phyloP scores from a whole-genome alignment of 177 flowering plant genomes.

The Vitis hybrid region DNA sequence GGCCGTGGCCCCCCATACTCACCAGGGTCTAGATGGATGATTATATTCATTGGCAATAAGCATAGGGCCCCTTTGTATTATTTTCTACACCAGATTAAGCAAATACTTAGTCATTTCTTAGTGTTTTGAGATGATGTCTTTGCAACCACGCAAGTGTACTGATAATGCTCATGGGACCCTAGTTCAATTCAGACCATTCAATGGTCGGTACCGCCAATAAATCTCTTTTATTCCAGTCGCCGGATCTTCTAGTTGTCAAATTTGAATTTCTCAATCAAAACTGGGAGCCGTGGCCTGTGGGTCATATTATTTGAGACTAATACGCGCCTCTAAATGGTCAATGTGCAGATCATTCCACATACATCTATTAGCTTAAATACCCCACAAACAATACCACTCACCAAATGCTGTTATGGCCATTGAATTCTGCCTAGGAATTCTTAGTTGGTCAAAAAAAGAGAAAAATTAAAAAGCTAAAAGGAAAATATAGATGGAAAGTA shows the following conservation, averaged over 20 bases:
- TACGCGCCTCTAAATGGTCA: too few relatives aligned
- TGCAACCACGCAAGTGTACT: slow-evolving; percentile 16
- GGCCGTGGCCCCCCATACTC: too few relatives aligned
- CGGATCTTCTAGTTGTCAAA: not conserved
- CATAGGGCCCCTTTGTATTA: slow-evolving; percentile 4
- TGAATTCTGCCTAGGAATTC: too few relatives aligned
- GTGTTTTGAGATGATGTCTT: slow-evolving; percentile 16
- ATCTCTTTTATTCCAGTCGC: too few relatives aligned
- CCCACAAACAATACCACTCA: too few relatives aligned
- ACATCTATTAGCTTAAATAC: too few relatives aligned
- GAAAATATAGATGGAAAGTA: too few relatives aligned
- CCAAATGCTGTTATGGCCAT: too few relatives aligned
- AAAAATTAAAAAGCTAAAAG: too few relatives aligned
- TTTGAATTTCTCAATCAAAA: slow-evolving; percentile 4
- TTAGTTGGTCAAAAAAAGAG: too few relatives aligned
- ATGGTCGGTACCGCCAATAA: not conserved
- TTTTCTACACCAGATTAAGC: slow-evolving; percentile 17
- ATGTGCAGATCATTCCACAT: too few relatives aligned
- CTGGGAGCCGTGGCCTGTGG: not conserved
- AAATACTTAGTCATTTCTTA: slow-evolving; percentile 11
- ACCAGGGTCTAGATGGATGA: too few relatives aligned
- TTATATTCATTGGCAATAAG: slow-evolving; percentile 4
- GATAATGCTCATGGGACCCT: slow-evolving; percentile 9
- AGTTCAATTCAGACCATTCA: slow-evolving; percentile 6
- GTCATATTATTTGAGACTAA: not conserved